Conservation (phyloP, 139 green algal genomes). For the Chlamydomonas sphaeroides region DNA sequence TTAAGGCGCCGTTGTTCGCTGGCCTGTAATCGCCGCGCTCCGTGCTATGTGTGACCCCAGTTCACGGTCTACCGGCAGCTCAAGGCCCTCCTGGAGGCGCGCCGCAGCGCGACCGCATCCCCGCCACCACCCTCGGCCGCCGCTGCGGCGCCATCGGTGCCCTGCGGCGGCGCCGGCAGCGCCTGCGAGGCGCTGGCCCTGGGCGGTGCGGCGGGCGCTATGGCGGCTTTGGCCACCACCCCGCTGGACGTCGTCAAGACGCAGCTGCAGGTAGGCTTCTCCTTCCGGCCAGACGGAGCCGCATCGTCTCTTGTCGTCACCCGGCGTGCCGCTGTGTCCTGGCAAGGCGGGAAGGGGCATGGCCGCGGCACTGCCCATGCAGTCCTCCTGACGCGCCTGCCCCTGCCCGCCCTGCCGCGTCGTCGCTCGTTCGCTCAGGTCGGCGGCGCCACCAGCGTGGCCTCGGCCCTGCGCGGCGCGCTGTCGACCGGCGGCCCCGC, state of each 20-base stretch:
- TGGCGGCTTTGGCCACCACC: constrained; percentile 73
- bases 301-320: too few relatives aligned
- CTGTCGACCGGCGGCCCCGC: constrained; percentile 19
- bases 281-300: too few relatives aligned
- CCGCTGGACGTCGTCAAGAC: constrained; percentile 84
- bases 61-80: constrained; percentile 76
- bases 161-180: constrained; percentile 38
- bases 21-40: too few relatives aligned
- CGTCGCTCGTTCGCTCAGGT: too few relatives aligned
- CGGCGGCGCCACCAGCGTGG: constrained; percentile 27
- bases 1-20: too few relatives aligned
- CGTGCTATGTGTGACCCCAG: too few relatives aligned
- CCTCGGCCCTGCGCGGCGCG: neutral
- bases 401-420: too few relatives aligned
- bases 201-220: constrained; percentile 68
- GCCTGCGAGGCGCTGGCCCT: constrained; percentile 46
- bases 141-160: neutral
- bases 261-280: too few relatives aligned
- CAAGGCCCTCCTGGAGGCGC: constrained; percentile 25
- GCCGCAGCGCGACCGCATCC: neutral
- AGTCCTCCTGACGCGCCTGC: too few relatives aligned
- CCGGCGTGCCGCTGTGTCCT: too few relatives aligned
- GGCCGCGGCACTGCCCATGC: too few relatives aligned
- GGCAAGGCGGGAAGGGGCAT: too few relatives aligned
- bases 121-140: neutral